Evolutionary conservation across 2,329 filamentous ascomycete genomes (phyloP).

Genomic region (Ilyonectria destructans): DNA sequence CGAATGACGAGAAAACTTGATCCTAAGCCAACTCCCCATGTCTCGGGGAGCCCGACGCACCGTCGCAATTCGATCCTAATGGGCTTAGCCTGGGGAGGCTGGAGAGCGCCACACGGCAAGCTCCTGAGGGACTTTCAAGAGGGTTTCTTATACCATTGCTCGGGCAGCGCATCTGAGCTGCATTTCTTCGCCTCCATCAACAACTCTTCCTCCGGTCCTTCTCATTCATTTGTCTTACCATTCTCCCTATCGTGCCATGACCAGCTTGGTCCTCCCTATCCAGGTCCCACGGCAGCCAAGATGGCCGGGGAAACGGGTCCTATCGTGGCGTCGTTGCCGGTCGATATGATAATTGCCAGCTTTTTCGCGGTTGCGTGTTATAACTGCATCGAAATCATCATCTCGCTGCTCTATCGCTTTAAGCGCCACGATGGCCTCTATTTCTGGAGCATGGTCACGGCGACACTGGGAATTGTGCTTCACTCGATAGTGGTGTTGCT

Average conservation of each 20-base stretch:
- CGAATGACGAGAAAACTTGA: neutral
- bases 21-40: neutral
- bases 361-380: neutral
- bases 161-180: no score
- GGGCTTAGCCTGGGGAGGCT: neutral
- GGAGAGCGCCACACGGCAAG: neutral
- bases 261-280: neutral
- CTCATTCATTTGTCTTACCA: no score
- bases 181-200: no score
- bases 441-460: constrained; percentile 8
- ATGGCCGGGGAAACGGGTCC: constrained; percentile 4
- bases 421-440: constrained; percentile 1
- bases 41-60: neutral
- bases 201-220: no score
- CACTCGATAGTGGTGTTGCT: neutral
- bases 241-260: neutral
- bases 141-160: no score
- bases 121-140: no score
- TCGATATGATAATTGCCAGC: neutral
- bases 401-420: neutral
- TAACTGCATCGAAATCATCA: constrained; percentile 4
- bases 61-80: neutral
- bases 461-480: neutral
- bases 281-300: neutral
- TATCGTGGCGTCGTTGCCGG: neutral